Evolutionary conservation across 2,329 filamentous ascomycete genomes (phyloP).

Genomic region (Hypomyces rosellus): DNA sequence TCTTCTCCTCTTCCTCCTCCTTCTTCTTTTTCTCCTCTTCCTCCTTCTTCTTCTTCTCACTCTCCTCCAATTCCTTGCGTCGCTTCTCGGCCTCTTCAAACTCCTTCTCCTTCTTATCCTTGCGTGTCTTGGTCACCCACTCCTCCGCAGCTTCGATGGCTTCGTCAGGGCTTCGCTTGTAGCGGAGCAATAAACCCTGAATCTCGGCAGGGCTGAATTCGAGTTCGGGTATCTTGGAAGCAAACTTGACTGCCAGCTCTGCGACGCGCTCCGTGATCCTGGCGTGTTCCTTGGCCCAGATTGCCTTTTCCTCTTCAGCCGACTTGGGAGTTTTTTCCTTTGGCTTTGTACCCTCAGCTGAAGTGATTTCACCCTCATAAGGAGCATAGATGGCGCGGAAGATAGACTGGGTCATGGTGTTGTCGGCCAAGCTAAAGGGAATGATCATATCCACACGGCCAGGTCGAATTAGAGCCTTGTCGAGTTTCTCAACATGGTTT

Average conservation of each 20-base stretch:
- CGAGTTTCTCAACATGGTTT: constrained; percentile 56
- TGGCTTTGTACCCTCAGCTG: neutral
- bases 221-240: constrained; percentile 42
- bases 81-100: constrained; percentile 36
- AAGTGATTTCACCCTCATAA: constrained; percentile 32
- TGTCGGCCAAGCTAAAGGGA: constrained; percentile 49
- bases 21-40: constrained; percentile 25
- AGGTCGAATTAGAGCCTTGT: constrained; percentile 56
- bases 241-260: constrained; percentile 42
- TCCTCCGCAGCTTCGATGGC: constrained; percentile 41
- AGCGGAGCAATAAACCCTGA: constrained; percentile 50
- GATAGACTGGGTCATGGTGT: constrained; percentile 45
- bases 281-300: constrained; percentile 25
- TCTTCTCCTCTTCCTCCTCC: constrained; percentile 17
- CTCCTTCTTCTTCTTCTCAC: constrained; percentile 26
- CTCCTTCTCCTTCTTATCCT: constrained; percentile 42
- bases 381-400: constrained; percentile 54
- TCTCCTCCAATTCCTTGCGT: constrained; percentile 27
- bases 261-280: constrained; percentile 37
- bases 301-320: constrained; percentile 23
- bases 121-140: constrained; percentile 45
- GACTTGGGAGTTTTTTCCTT: constrained; percentile 16
- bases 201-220: constrained; percentile 57
- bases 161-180: constrained; percentile 46
- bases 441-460: constrained; percentile 56